A percentile compares a stretch with the other conserved stretches of the same genome.
Evolutionary conservation across 2,329 filamentous ascomycete genomes (phyloP).

Genomic region (Truncatella angustata): DNA sequence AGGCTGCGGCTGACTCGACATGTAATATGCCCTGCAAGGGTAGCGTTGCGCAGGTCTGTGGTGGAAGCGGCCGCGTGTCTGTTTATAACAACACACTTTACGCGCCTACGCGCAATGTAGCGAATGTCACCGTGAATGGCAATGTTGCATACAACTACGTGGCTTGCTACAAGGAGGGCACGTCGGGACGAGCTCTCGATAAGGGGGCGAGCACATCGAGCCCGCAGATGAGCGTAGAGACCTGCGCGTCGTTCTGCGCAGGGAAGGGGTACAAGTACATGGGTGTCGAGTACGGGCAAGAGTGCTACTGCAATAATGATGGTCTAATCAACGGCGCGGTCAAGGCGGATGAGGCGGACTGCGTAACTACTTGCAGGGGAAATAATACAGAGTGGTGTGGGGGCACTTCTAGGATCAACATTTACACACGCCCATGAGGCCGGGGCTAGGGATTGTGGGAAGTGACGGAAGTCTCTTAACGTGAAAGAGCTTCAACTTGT

Average conservation of each 20-base stretch:
- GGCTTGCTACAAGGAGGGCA: slow-evolving; percentile 18
- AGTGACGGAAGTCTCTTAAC: too few species aligned
- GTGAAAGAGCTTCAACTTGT: too few species aligned
- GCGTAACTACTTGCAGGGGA: slow-evolving; percentile 15
- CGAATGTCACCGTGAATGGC: slow-evolving; percentile 3
- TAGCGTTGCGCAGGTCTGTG: slow-evolving; percentile 9
- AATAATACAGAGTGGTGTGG: slow-evolving; percentile 16
- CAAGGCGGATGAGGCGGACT: slow-evolving; percentile 14
- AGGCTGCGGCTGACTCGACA: neutral
- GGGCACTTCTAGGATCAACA: slow-evolving; percentile 11
- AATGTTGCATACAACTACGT: slow-evolving; percentile 12
- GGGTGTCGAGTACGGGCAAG: slow-evolving; percentile 19
- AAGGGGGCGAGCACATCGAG: slow-evolving; percentile 8
- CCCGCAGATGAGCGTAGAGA: slow-evolving; percentile 14
- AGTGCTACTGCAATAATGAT: slow-evolving; percentile 21
- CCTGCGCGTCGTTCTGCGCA: slow-evolving; percentile 15
- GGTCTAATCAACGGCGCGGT: slow-evolving; percentile 14
- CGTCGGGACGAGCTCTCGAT: slow-evolving; percentile 15
- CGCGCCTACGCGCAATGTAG: slow-evolving; percentile 13
- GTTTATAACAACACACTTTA: slow-evolving; percentile 19
- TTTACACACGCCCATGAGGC: slow-evolving; percentile 13
- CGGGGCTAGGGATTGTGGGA: too few species aligned
- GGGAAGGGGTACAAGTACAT: slow-evolving; percentile 17
- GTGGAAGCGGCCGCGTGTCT: slow-evolving; percentile 13
- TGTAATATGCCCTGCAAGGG: slow-evolving; percentile 12